Percentiles rank a stretch among this genome's conserved stretches.
Conservation (phyloP, 2,329 filamentous ascomycete genomes). For the Rachicladosporium sp. region DNA sequence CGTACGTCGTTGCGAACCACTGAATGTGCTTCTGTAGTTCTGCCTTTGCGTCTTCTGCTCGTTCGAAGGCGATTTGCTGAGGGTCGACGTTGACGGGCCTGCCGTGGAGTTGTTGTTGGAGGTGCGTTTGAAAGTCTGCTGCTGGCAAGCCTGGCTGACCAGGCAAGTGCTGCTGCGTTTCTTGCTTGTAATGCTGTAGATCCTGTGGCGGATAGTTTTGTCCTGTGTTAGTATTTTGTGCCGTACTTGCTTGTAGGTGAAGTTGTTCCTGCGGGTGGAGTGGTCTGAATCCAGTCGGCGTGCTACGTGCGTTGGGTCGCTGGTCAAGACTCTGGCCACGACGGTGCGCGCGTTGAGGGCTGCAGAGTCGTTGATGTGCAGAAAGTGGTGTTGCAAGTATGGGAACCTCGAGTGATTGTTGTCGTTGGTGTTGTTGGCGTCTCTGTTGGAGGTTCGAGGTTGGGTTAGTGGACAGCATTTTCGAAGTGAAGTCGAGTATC, state of each 20-base stretch:
- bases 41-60: slow-evolving; percentile 16
- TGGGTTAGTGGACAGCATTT: slow-evolving; percentile 66
- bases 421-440: slow-evolving; percentile 68
- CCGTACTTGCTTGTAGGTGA: slow-evolving; percentile 12
- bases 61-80: slow-evolving; percentile 15
- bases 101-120: slow-evolving; percentile 41
- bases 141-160: slow-evolving; percentile 56
- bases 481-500: slow-evolving; percentile 25
- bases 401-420: slow-evolving; percentile 72
- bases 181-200: slow-evolving; percentile 73
- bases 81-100: slow-evolving; percentile 12
- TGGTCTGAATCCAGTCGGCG: slow-evolving; percentile 34
- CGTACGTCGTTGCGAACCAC: slow-evolving; percentile 8
- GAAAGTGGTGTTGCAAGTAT: slow-evolving; percentile 54
- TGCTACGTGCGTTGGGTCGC: slow-evolving; percentile 20
- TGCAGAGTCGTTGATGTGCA: slow-evolving; percentile 40
- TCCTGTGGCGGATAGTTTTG: slow-evolving; percentile 45
- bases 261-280: slow-evolving; percentile 36
- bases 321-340: slow-evolving; percentile 77
- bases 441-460: slow-evolving; percentile 60
- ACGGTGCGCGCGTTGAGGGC: slow-evolving; percentile 47
- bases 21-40: slow-evolving; percentile 15
- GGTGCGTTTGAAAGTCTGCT: slow-evolving; percentile 30
- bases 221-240: slow-evolving; percentile 41
- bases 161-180: slow-evolving; percentile 79